A percentile compares a stretch with the other conserved stretches of the same genome.
Conservation (phyloP, 2,329 filamentous ascomycete genomes). For the Nemania bipapillata region DNA sequence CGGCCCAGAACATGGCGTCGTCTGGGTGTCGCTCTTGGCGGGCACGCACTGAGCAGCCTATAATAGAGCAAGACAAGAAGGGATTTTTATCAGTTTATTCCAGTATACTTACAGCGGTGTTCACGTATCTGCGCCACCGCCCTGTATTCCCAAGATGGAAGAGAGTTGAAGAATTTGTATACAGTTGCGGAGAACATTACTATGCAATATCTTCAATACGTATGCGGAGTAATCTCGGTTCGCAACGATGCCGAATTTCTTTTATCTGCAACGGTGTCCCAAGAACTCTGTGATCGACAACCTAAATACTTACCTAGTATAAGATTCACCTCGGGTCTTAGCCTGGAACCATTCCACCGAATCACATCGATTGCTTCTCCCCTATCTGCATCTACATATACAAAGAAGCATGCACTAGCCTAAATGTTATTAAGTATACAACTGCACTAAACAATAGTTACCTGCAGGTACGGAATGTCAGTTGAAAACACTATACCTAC, state of each 20-base stretch:
- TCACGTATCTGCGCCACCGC: neutral
- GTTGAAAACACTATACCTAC: neutral
- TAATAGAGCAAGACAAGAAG: too few species aligned
- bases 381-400: neutral
- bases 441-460: too few species aligned
- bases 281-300: conserved; percentile 22
- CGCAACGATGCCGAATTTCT: neutral
- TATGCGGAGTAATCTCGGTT: conserved; percentile 17
- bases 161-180: neutral
- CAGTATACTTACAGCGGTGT: neutral
- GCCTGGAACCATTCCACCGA: neutral
- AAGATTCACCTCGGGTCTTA: neutral
- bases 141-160: neutral
- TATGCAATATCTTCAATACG: neutral
- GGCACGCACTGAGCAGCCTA: neutral
- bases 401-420: neutral
- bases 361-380: neutral
- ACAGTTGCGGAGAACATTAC: neutral
- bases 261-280: conserved; percentile 16
- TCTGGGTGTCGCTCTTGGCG: conserved; percentile 3
- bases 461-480: neutral
- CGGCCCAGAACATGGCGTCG: conserved; percentile 8
- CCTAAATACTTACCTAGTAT: neutral
- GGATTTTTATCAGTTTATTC: neutral
- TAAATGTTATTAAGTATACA: too few species aligned